Evolutionary conservation across 2,329 filamentous ascomycete genomes (phyloP).

Genomic region (Xylariaceae sp.): DNA sequence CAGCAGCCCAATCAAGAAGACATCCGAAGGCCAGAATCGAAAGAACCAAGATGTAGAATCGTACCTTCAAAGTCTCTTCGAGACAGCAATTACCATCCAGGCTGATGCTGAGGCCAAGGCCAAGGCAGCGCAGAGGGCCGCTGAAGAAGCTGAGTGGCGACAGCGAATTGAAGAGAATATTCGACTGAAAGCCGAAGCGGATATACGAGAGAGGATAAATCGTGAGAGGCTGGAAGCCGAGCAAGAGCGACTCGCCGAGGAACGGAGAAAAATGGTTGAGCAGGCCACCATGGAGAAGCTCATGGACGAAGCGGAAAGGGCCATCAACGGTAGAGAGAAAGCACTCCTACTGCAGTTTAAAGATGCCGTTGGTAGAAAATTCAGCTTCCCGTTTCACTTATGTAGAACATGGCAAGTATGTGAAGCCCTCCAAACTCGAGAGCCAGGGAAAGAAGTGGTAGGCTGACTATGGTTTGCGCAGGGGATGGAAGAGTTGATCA

Average conservation of each 20-base stretch:
- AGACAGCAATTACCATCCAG: constrained; percentile 1
- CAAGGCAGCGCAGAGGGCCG: not conserved
- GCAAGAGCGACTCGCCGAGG: not conserved
- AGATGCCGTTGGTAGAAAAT: constrained; percentile 4
- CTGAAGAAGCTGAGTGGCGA: not conserved
- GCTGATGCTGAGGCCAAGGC: not conserved
- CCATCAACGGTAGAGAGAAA: not conserved
- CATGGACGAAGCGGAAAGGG: not conserved
- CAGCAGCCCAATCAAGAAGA: constrained; percentile 1
- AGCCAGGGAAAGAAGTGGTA: too few relatives aligned
- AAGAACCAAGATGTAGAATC: not conserved
- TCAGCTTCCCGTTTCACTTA: constrained; percentile 2
- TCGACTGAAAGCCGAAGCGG: not conserved
- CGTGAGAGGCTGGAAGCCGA: not conserved
- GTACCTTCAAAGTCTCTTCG: not conserved
- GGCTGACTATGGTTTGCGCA: too few relatives aligned
- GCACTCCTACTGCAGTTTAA: constrained; percentile 1
- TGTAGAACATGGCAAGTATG: not conserved
- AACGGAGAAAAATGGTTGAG: not conserved
- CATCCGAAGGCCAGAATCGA: not conserved
- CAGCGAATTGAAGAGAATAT: not conserved
- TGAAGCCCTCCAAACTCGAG: too few relatives aligned
- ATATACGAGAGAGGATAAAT: not conserved
- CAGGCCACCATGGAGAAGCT: not conserved
- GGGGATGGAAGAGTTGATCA: constrained; percentile 64